Percentiles rank a stretch among this genome's conserved stretches.
These are phyloP conservation scores for Ceratocystis huliohia DNA, from an alignment of 2,329 filamentous ascomycete genomes.

Conservation along the genomic window DNA sequence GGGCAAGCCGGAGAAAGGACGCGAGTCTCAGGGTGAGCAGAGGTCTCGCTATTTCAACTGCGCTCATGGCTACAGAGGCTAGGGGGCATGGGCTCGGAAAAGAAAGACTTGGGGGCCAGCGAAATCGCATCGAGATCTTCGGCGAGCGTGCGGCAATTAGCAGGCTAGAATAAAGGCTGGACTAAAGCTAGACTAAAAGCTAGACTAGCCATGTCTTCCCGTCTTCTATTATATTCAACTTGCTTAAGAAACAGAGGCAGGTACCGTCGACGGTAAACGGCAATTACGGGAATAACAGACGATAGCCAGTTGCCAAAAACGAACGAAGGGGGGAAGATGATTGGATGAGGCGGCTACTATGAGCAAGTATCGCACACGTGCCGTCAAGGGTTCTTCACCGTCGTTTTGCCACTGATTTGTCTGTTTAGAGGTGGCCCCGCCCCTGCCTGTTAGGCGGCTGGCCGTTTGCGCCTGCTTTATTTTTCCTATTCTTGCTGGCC, in stretches of 20 bases:
- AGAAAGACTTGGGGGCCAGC: no score
- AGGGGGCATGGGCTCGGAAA: background rate
- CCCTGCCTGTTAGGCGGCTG: background rate
- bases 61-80: background rate
- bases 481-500: background rate
- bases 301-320: background rate
- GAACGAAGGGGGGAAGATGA: background rate
- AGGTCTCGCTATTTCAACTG: background rate
- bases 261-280: background rate
- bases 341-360: background rate
- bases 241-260: background rate
- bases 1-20: background rate
- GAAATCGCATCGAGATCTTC: no score
- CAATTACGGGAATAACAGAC: background rate
- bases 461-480: background rate
- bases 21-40: background rate
- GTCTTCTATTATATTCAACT: background rate
- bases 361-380: background rate
- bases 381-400: background rate
- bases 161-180: background rate
- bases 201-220: background rate
- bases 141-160: no score
- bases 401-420: background rate
- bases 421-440: background rate
- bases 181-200: background rate